phyloP scores from a whole-genome alignment of 2,329 filamentous ascomycete species.

The Cercospora sp. region DNA sequence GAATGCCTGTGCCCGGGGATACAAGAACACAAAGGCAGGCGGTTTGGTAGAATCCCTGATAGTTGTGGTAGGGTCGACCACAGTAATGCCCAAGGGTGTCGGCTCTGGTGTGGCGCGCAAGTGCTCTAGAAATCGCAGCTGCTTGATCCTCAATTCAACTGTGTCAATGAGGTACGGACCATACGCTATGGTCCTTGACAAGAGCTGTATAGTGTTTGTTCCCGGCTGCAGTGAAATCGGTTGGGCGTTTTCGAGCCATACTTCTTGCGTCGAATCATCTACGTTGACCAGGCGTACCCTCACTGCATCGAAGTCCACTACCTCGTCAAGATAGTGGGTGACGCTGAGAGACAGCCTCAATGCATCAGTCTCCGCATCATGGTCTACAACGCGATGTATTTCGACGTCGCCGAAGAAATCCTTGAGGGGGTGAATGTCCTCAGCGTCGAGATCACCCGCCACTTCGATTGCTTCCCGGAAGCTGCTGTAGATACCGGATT shows the following conservation, averaged over 20 bases:
- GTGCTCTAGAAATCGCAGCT: conserved; percentile 66
- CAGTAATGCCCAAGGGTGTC: conserved; percentile 51
- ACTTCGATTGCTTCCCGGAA: conserved; percentile 49
- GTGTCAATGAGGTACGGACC: conserved; percentile 76
- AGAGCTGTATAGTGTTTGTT: conserved; percentile 53
- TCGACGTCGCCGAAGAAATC: conserved; percentile 72
- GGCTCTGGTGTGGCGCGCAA: conserved; percentile 46
- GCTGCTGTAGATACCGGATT: conserved; percentile 40
- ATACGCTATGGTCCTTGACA: conserved; percentile 60
- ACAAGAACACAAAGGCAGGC: conserved; percentile 63
- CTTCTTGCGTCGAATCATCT: conserved; percentile 62
- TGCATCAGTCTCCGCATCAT: conserved; percentile 70
- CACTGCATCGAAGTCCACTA: conserved; percentile 65
- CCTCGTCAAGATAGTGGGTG: conserved; percentile 70
- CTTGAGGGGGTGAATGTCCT: conserved; percentile 66
- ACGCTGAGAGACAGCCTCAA: conserved; percentile 70
- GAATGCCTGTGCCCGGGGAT: conserved; percentile 68
- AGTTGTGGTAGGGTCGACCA: conserved; percentile 36
- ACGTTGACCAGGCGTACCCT: conserved; percentile 63
- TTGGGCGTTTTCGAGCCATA: conserved; percentile 60
- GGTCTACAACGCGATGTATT: conserved; percentile 67
- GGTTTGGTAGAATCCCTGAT: conserved; percentile 25
- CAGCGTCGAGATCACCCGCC: conserved; percentile 55
- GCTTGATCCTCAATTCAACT: conserved; percentile 64
- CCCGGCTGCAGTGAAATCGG: conserved; percentile 57